Evolutionary conservation across 768 basidiomycete genomes (phyloP).

Genomic region (Pholiota microspora): DNA sequence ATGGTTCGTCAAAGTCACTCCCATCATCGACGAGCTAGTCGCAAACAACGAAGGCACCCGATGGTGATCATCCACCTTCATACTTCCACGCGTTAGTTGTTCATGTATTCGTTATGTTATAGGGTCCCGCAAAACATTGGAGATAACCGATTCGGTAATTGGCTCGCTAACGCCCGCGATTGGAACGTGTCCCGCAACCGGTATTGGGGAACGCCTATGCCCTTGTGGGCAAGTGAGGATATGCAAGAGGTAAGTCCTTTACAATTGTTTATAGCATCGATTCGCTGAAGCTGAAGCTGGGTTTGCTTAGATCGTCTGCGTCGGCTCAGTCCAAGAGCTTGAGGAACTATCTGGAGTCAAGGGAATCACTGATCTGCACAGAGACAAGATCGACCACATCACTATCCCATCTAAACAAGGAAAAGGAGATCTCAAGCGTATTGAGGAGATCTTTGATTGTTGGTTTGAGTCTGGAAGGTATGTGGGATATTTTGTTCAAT

Average conservation of each 20-base stretch:
- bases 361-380: slow-evolving; percentile 87
- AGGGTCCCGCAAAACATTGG: slow-evolving; percentile 93
- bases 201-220: slow-evolving; percentile 98
- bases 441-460: slow-evolving; percentile 99
- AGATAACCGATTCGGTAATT: slow-evolving; percentile 92
- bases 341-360: slow-evolving; percentile 81
- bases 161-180: slow-evolving; percentile 97
- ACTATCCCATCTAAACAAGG: slow-evolving; percentile 92
- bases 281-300: neutral
- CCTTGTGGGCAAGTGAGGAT: slow-evolving; percentile 95
- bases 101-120: too few relatives aligned
- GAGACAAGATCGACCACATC: slow-evolving; percentile 94
- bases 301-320: slow-evolving; percentile 66
- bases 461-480: slow-evolving; percentile 99
- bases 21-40: slow-evolving; percentile 83
- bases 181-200: slow-evolving; percentile 99
- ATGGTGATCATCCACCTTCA: too few relatives aligned
- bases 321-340: slow-evolving; percentile 87
- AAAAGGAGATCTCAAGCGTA: slow-evolving; percentile 79
- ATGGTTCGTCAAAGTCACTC: slow-evolving; percentile 93
- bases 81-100: too few relatives aligned
- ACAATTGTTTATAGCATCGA: neutral
- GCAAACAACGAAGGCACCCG: slow-evolving; percentile 86
- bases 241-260: slow-evolving; percentile 66
- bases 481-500: slow-evolving; percentile 21